Conservation (phyloP, 148 eudicot genomes). For the Rhododendron simsii region DNA sequence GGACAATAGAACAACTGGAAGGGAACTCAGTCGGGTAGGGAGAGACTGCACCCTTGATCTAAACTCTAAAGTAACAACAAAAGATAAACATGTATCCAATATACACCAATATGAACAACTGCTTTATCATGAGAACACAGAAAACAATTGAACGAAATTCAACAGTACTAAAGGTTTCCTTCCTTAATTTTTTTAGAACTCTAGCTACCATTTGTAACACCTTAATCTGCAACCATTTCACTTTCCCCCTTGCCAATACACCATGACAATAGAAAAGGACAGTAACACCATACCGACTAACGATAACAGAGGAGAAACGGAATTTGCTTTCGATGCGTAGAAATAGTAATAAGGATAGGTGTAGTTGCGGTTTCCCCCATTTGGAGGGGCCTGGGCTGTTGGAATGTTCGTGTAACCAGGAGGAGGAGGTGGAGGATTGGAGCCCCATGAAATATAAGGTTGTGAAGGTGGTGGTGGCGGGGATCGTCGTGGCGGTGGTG, state of each 20-base stretch:
- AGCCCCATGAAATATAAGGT: slow-evolving; percentile 17
- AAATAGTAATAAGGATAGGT: slow-evolving; percentile 79
- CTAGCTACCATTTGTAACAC: background rate
- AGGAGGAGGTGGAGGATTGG: slow-evolving; percentile 29
- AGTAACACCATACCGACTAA: background rate
- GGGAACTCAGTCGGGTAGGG: too few relatives aligned
- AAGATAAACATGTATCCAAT: background rate
- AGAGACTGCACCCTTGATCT: background rate
- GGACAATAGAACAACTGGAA: too few relatives aligned
- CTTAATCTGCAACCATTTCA: background rate
- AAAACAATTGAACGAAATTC: background rate
- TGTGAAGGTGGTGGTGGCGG: slow-evolving; percentile 21
- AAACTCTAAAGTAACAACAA: background rate
- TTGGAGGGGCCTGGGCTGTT: slow-evolving; percentile 30
- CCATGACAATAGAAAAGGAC: background rate
- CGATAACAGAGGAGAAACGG: background rate
- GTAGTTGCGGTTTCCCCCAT: slow-evolving; percentile 21
- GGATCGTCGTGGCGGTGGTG: slow-evolving; percentile 4
- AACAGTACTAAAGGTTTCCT: background rate
- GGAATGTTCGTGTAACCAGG: slow-evolving; percentile 31
- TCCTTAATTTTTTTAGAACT: background rate
- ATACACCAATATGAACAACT: background rate
- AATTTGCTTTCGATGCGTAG: slow-evolving; percentile 42
- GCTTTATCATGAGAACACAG: background rate
- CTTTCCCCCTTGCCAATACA: background rate